Conservation (phyloP, 495 filamentous ascomycete species). For the Lasiosphaeria miniovina region DNA sequence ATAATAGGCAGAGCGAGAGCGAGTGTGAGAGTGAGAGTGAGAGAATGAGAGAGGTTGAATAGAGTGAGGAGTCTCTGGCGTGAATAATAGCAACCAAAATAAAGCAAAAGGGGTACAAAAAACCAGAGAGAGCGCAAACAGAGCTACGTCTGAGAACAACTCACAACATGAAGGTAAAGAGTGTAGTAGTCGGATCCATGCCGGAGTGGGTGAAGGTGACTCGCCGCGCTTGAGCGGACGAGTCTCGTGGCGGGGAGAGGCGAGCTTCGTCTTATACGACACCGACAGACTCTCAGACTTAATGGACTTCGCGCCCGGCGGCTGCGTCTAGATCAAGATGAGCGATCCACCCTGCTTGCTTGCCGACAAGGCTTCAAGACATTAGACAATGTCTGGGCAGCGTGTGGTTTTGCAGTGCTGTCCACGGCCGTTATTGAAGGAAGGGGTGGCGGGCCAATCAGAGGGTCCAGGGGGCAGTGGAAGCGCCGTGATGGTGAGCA, state of each 20-base stretch:
- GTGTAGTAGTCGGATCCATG: constrained; percentile 68
- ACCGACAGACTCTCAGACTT: constrained; percentile 2
- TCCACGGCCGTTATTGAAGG: constrained; percentile 21
- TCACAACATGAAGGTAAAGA: constrained; percentile 74
- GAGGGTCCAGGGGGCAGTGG: constrained; percentile 15
- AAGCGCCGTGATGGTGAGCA: constrained; percentile 36
- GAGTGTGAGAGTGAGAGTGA: constrained; percentile 8
- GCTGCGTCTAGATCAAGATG: constrained; percentile 10
- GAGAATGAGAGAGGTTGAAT: constrained; percentile 3
- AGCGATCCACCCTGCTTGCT: too few relatives aligned
- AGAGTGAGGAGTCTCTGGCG: constrained; percentile 4
- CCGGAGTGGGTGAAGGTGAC: constrained; percentile 19
- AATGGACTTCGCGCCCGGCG: not conserved
- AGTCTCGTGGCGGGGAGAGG: constrained; percentile 15
- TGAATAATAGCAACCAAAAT: constrained; percentile 16
- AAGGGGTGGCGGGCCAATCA: constrained; percentile 28
- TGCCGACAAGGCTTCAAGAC: too few relatives aligned
- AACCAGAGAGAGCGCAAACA: constrained; percentile 46
- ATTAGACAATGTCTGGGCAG: not conserved
- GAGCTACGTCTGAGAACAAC: constrained; percentile 32
- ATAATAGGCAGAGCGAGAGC: not conserved
- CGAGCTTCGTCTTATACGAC: constrained; percentile 26
- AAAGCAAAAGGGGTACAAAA: constrained; percentile 23
- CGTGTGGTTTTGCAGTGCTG: not conserved
- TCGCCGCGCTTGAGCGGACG: constrained; percentile 25